Percentiles rank a stretch among this genome's conserved stretches.
Evolutionary conservation across 78 protist genomes (phyloP).

Genomic region (Bigelowiella natans): DNA sequence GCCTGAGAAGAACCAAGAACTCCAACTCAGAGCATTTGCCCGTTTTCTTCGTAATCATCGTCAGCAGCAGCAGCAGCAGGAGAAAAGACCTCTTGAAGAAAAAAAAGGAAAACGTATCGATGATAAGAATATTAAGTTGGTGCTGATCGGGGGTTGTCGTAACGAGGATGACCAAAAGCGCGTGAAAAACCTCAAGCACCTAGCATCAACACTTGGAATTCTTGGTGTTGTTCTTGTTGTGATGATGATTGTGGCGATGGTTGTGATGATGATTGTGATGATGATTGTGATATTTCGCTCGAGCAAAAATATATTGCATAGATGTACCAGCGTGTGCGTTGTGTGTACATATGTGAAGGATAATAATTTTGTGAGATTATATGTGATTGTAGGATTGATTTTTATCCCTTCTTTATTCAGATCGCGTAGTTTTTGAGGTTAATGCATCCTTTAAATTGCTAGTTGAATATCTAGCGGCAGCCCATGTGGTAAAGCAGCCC

Average conservation of each 20-base stretch:
- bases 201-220: slow-evolving; percentile 6
- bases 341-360: too few species aligned
- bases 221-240: slow-evolving; percentile 16
- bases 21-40: slow-evolving; percentile 79
- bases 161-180: slow-evolving; percentile 57
- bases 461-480: too few species aligned
- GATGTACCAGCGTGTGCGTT: neutral
- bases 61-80: too few species aligned
- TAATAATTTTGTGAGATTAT: too few species aligned
- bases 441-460: neutral
- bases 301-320: neutral
- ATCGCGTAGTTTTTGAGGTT: slow-evolving; percentile 14
- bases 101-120: neutral
- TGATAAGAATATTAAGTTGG: neutral
- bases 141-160: slow-evolving; percentile 61
- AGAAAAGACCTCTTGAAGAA: neutral
- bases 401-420: too few species aligned
- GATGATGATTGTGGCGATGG: too few species aligned
- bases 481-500: too few species aligned
- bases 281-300: too few species aligned
- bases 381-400: too few species aligned
- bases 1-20: too few species aligned
- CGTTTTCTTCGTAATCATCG: slow-evolving; percentile 51
- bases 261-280: too few species aligned
- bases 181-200: too few species aligned